A percentile compares a stretch with the other conserved stretches of the same genome.
These are phyloP conservation scores for Lentinula sp. DNA, from an alignment of 768 basidiomycete genomes.

Conservation along the genomic window DNA sequence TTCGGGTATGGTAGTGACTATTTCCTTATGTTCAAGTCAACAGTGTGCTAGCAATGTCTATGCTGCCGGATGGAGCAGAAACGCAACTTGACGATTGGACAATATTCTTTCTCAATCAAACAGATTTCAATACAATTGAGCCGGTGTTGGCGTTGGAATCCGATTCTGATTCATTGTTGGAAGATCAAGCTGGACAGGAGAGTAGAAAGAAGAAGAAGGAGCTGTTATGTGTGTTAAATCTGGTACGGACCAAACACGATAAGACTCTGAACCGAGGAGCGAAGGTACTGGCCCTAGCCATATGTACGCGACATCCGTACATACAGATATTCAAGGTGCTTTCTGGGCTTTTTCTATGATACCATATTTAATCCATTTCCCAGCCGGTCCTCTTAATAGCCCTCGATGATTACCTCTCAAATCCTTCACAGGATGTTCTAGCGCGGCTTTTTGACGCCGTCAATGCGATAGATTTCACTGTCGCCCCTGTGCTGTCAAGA, in stretches of 20 bases:
- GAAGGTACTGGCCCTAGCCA: slow-evolving; percentile 74
- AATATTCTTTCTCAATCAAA: slow-evolving; percentile 96
- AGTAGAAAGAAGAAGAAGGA: slow-evolving; percentile 25
- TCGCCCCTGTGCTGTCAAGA: slow-evolving; percentile 70
- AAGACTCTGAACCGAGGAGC: slow-evolving; percentile 68
- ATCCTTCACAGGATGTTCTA: slow-evolving; percentile 87
- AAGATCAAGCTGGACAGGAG: slow-evolving; percentile 19
- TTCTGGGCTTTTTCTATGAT: neutral
- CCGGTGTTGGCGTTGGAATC: slow-evolving; percentile 75
- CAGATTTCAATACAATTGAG: slow-evolving; percentile 78
- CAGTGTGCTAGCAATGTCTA: slow-evolving; percentile 91
- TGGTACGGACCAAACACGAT: slow-evolving; percentile 77
- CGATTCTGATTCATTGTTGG: slow-evolving; percentile 11
- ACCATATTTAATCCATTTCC: neutral
- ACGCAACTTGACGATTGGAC: slow-evolving; percentile 96
- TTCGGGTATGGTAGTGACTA: neutral
- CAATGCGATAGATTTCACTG: slow-evolving; percentile 85
- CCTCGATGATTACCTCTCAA: slow-evolving; percentile 88
- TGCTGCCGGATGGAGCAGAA: slow-evolving; percentile 98
- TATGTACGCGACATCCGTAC: slow-evolving; percentile 73
- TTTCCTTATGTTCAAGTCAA: slow-evolving; percentile 6
- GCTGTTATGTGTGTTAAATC: slow-evolving; percentile 69
- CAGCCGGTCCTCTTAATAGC: slow-evolving; percentile 92
- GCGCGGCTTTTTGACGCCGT: slow-evolving; percentile 88
- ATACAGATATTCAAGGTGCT: slow-evolving; percentile 77